Evolutionary conservation across 768 basidiomycete genomes (phyloP).

Genomic region (Tulasnella calospora): DNA sequence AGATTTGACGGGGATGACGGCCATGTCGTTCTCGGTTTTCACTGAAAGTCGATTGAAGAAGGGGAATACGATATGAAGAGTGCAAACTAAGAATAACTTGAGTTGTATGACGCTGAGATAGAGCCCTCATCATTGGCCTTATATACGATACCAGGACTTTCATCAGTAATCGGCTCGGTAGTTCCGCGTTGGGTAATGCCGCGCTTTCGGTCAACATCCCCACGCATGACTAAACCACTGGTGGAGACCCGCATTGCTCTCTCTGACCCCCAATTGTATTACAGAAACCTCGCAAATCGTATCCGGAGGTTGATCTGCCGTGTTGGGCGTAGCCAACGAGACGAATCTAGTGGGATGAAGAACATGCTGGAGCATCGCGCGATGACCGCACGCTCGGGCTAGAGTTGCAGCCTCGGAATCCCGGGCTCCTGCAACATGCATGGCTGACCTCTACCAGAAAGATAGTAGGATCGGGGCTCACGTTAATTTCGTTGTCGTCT

Average conservation of each 20-base stretch:
- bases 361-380: background rate
- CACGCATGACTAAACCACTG: background rate
- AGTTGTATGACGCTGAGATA: background rate
- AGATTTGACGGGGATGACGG: background rate
- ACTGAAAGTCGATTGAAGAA: background rate
- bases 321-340: background rate
- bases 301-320: background rate
- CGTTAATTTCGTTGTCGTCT: background rate
- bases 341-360: background rate
- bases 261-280: background rate
- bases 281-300: background rate
- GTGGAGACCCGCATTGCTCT: background rate
- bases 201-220: background rate
- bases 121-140: background rate
- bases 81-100: background rate
- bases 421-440: too few relatives aligned
- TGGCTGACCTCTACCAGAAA: too few relatives aligned
- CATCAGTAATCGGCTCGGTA: background rate
- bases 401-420: too few relatives aligned
- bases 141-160: background rate
- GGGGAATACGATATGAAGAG: background rate
- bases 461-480: too few relatives aligned
- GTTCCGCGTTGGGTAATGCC: background rate
- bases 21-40: background rate
- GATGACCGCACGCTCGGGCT: too few relatives aligned